phyloP scores from a whole-genome alignment of 2,329 filamentous ascomycete genomes.

The Myriosclerotinia scirpicola region DNA sequence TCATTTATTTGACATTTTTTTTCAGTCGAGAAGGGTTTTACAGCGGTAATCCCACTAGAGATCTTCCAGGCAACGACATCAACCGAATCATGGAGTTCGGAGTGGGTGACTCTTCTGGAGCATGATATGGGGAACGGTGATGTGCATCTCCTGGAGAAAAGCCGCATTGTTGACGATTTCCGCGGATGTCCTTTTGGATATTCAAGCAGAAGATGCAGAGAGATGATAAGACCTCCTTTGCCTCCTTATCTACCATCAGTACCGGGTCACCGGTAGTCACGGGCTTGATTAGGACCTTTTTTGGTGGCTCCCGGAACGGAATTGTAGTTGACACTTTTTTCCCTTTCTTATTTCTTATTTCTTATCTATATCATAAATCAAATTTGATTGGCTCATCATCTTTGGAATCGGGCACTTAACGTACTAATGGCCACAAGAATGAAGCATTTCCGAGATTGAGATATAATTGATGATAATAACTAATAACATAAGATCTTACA shows the following conservation, averaged over 20 bases:
- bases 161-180: constrained; percentile 7
- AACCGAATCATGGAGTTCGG: background rate
- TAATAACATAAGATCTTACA: background rate
- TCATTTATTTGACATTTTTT: background rate
- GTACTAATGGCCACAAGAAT: constrained; percentile 8
- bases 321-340: background rate
- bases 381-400: constrained; percentile 14
- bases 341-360: background rate
- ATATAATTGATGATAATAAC: background rate
- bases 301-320: constrained; percentile 1
- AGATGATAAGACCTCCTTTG: background rate
- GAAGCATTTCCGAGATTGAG: constrained; percentile 20
- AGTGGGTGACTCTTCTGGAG: background rate
- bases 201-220: background rate
- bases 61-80: background rate
- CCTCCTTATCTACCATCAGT: constrained; percentile 3
- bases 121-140: constrained; percentile 7
- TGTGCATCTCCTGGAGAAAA: background rate
- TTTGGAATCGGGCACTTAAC: background rate
- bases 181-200: constrained; percentile 12
- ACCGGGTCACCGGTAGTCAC: constrained; percentile 2
- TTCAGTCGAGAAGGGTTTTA: background rate
- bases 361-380: constrained; percentile 9
- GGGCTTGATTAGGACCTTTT: background rate
- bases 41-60: background rate